Conservation (phyloP, 495 filamentous ascomycete genomes). For the Lichenothelia convexa region DNA sequence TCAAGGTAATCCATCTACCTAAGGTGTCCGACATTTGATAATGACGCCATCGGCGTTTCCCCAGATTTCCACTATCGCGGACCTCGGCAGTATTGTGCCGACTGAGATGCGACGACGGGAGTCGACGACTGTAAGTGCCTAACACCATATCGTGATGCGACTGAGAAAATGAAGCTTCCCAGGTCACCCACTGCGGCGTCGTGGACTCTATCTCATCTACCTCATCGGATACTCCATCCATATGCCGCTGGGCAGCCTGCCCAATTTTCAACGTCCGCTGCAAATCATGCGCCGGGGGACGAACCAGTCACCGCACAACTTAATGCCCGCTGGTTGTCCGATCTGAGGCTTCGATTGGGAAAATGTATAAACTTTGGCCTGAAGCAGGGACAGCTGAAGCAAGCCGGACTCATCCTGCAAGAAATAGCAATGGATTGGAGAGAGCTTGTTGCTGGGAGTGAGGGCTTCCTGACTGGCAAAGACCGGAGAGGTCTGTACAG, state of each 20-base stretch:
- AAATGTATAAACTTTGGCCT: conserved; percentile 72
- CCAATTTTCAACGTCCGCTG: not conserved
- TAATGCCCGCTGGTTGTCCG: conserved; percentile 52
- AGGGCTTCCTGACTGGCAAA: conserved; percentile 60
- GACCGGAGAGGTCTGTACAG: conserved; percentile 45
- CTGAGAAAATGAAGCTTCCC: too few species aligned
- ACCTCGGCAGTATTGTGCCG: too few species aligned
- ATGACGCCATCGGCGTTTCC: too few species aligned
- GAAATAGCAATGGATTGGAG: conserved; percentile 59
- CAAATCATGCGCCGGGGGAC: not conserved
- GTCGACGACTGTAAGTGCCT: too few species aligned
- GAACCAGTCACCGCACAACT: conserved; percentile 10
- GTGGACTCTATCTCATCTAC: too few species aligned
- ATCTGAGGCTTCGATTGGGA: conserved; percentile 56
- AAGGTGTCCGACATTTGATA: too few species aligned
- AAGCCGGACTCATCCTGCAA: conserved; percentile 41
- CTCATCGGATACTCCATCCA: not conserved
- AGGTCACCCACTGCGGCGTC: too few species aligned
- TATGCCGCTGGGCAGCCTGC: not conserved
- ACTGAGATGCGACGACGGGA: too few species aligned
- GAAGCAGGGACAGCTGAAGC: conserved; percentile 34
- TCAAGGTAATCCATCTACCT: too few species aligned
- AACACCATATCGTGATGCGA: too few species aligned
- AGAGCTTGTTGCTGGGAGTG: conserved; percentile 52
- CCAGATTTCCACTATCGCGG: too few species aligned